Percentiles rank a stretch among this genome's conserved stretches.
Evolutionary conservation across 495 filamentous ascomycete genomes (phyloP).

Genomic region (Aspergillus incahuasiensis): DNA sequence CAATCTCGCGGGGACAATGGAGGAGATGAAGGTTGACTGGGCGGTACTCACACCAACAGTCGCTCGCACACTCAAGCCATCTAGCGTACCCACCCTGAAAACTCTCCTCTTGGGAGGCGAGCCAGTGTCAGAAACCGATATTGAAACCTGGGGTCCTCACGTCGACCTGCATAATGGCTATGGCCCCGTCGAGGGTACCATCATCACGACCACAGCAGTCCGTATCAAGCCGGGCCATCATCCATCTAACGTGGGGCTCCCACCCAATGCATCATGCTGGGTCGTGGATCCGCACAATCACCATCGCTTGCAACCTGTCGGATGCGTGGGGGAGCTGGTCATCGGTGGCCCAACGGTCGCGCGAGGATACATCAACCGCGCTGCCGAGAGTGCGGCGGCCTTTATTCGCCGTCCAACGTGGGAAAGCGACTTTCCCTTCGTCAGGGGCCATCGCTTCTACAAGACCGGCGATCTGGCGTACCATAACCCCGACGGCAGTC

Average conservation of each 20-base stretch:
- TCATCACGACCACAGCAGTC: no score
- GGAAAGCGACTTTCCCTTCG: not conserved
- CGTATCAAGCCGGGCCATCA: slow-evolving; percentile 12
- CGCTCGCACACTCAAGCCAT: slow-evolving; percentile 32
- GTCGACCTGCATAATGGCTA: slow-evolving; percentile 24
- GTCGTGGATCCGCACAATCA: slow-evolving; percentile 35
- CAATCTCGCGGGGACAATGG: slow-evolving; percentile 29
- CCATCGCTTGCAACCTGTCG: slow-evolving; percentile 47
- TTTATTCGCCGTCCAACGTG: no score
- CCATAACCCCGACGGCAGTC: slow-evolving; percentile 61
- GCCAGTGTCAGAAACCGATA: slow-evolving; percentile 37
- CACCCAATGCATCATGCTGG: not conserved
- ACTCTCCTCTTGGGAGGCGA: slow-evolving; percentile 26
- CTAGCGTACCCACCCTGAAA: slow-evolving; percentile 29
- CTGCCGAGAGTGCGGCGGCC: slow-evolving; percentile 1
- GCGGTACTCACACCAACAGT: slow-evolving; percentile 42
- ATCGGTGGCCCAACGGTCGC: slow-evolving; percentile 56
- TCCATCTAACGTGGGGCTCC: not conserved
- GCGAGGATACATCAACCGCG: slow-evolving; percentile 46
- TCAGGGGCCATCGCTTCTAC: slow-evolving; percentile 43
- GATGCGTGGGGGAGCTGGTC: slow-evolving; percentile 52
- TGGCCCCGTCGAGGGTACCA: not conserved
- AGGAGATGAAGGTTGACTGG: slow-evolving; percentile 33
- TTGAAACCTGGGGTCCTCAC: slow-evolving; percentile 52
- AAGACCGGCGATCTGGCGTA: slow-evolving; percentile 78